Evolutionary conservation across 2,329 filamentous ascomycete genomes (phyloP), one percentile per base, ranked within the genome.

Genomic region (Fusarium sulawesiense): DNA sequence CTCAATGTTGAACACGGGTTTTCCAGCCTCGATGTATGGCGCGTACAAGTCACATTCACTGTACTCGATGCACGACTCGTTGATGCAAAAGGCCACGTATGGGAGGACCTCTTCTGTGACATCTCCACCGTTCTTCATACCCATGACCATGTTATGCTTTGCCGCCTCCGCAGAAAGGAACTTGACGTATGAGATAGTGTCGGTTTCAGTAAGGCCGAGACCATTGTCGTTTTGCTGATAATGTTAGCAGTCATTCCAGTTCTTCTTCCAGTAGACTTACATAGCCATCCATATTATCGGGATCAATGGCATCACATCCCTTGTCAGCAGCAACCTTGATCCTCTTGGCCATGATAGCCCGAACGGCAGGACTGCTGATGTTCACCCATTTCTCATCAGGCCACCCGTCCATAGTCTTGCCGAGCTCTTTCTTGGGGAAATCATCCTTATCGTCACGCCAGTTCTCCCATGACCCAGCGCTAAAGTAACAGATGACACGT

Each of bases 401-500:
- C 91, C 91, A 93, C 6, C 86, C 89, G 13, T 87, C 82, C 12
- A 93, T 78, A 3, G 78, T 77, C 3, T 83, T 83, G 13, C 90
- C 91, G n/a, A 89, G 76, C 66, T 92, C 90, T 0, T 78, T 76
- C 1, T 80, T 64, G 2, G 80, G 73, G 72, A 92, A 92, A 1
- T 85, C 70, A n/a, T 72, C 72, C 13, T 83, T 81, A 72, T 93
- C 91, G 1, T 83, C 78, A 2, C 91, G 84, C 80, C 85, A 87
- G 37, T 87, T 76, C 77, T 93, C 91, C 70, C 85, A 92, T 1
- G 87, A 89, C 0, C 91, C 91, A 0, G 89, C 90, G 42, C 88
- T 91, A 79, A 93, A 93, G 78, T 93, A 93, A 80, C 91, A 93
- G 56, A 93, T 89, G 44, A 92, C 86, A 57, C 86, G 88, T 71